Conservation (phyloP, 2,329 filamentous ascomycete genomes). For the Orbilia quercus region DNA sequence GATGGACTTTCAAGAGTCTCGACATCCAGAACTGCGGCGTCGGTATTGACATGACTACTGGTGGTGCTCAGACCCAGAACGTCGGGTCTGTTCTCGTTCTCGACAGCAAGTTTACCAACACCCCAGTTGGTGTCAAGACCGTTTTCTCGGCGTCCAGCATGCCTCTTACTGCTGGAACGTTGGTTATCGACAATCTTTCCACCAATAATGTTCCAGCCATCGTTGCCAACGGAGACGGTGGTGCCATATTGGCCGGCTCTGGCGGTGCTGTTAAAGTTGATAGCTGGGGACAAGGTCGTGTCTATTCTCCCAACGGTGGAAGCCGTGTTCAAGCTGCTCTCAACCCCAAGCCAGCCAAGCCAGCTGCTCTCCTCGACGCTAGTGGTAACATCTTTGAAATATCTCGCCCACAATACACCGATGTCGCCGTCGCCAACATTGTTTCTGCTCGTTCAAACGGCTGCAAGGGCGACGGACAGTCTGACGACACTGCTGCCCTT, state of each 20-base stretch:
- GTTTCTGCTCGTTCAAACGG: slow-evolving; percentile 84
- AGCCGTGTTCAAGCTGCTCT: slow-evolving; percentile 71
- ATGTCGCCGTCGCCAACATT: slow-evolving; percentile 75
- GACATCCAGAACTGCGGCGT: slow-evolving; percentile 79
- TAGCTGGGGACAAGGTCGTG: slow-evolving; percentile 64
- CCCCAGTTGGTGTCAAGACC: slow-evolving; percentile 79
- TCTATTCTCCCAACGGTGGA: slow-evolving; percentile 69
- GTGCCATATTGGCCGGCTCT: slow-evolving; percentile 39
- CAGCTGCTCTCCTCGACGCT: slow-evolving; percentile 72
- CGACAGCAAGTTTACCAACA: slow-evolving; percentile 82
- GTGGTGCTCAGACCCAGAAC: slow-evolving; percentile 72
- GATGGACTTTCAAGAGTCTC: slow-evolving; percentile 81
- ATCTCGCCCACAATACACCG: slow-evolving; percentile 88
- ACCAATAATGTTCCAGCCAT: slow-evolving; percentile 76
- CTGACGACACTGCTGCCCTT: slow-evolving; percentile 87
- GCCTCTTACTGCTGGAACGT: slow-evolving; percentile 70
- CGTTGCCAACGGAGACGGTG: slow-evolving; percentile 88
- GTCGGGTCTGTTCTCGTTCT: slow-evolving; percentile 87
- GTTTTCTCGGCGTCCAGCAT: slow-evolving; percentile 78
- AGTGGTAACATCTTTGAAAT: slow-evolving; percentile 80
- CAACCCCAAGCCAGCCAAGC: slow-evolving; percentile 71
- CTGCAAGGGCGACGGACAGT: slow-evolving; percentile 85
- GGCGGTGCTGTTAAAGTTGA: slow-evolving; percentile 38
- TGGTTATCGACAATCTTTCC: slow-evolving; percentile 72
- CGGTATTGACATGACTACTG: slow-evolving; percentile 81